Conservation (phyloP, 441 rosid genomes). For the Gossypium trilobum region DNA sequence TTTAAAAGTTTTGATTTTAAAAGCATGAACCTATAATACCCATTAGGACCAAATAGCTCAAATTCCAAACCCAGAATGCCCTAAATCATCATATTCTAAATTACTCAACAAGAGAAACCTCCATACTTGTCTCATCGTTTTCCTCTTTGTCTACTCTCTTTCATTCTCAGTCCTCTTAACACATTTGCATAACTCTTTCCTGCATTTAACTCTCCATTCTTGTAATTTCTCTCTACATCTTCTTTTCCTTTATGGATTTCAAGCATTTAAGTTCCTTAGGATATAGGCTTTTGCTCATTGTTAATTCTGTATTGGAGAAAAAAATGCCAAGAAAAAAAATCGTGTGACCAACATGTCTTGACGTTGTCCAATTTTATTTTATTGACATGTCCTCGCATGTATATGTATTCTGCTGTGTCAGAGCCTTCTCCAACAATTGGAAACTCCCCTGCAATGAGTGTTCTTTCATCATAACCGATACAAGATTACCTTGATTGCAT, state of each 20-base stretch:
- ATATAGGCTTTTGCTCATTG: not conserved
- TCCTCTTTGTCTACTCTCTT: not conserved
- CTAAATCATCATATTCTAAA: constrained; percentile 4
- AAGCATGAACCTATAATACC: not conserved
- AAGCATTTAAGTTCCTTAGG: constrained; percentile 1
- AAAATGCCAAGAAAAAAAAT: not conserved
- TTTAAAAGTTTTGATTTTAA: not conserved
- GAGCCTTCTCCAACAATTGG: not conserved
- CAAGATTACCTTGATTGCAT: not conserved
- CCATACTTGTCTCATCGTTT: not conserved
- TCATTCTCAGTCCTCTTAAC: not conserved
- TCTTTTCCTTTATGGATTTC: constrained; percentile 5
- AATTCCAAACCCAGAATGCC: not conserved
- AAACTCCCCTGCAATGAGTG: not conserved
- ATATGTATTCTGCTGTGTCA: not conserved
- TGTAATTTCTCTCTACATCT: not conserved
- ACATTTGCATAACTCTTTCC: not conserved
- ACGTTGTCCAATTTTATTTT: not conserved
- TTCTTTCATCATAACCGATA: not conserved
- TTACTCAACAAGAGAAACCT: not conserved
- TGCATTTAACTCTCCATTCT: not conserved
- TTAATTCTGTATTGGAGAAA: not conserved
- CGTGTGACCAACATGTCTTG: not conserved
- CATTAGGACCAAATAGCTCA: constrained; percentile 3
- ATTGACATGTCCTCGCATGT: not conserved